Percentiles rank a stretch among this genome's conserved stretches.
Evolutionary conservation across 208 protist genomes (phyloP).

Genomic region (Leishmania major): DNA sequence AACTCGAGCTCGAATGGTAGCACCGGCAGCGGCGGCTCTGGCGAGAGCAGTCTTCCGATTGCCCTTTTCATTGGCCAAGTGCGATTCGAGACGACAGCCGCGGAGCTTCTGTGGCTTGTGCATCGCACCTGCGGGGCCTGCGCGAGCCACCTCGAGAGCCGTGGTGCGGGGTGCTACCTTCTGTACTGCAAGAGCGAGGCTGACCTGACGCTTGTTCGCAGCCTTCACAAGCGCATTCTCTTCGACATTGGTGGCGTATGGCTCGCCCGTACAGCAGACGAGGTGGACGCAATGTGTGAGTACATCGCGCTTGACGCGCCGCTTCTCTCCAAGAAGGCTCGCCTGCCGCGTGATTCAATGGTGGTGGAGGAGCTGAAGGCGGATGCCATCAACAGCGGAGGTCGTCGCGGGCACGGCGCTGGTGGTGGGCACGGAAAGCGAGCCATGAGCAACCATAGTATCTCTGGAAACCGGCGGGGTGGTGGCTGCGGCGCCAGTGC

Average conservation of each 20-base stretch:
- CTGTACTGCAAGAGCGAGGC: conserved; percentile 67
- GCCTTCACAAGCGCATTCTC: conserved; percentile 81
- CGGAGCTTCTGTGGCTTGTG: conserved; percentile 81
- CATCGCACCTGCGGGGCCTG: conserved; percentile 66
- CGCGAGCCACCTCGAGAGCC: conserved; percentile 62
- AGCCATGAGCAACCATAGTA: conserved; percentile 4
- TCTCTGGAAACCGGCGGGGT: conserved; percentile 1
- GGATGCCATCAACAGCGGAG: conserved; percentile 23
- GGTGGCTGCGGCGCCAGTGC: not conserved
- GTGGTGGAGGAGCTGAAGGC: conserved; percentile 83
- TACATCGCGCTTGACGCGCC: conserved; percentile 74
- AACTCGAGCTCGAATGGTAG: conserved; percentile 10
- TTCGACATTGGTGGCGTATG: conserved; percentile 85
- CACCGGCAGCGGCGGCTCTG: conserved; percentile 12
- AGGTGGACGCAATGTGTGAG: conserved; percentile 78
- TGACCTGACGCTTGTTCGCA: conserved; percentile 64
- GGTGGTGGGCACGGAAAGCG: conserved; percentile 17
- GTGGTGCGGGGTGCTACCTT: conserved; percentile 79
- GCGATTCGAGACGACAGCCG: conserved; percentile 78
- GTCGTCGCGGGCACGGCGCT: conserved; percentile 23
- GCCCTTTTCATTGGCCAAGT: conserved; percentile 87
- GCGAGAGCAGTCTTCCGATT: conserved; percentile 21
- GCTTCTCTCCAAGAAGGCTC: conserved; percentile 58
- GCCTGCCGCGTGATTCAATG: conserved; percentile 78
- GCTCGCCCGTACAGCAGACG: conserved; percentile 68